phyloP scores from a whole-genome alignment of 1,284 basidiomycete genomes.

The Ganoderma lucidum region DNA sequence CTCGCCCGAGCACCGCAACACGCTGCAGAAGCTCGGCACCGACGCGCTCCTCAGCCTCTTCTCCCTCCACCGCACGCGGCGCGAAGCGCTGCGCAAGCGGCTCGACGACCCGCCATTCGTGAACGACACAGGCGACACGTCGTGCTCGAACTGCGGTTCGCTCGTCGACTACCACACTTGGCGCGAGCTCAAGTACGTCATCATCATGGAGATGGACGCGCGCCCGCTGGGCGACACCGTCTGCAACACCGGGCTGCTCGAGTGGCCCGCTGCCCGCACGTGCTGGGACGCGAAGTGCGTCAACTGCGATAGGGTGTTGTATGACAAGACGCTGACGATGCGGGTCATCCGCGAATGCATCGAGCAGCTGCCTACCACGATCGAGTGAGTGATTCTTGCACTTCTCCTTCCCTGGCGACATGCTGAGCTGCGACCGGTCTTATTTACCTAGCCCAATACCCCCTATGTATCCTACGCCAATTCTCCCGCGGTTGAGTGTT shows the following conservation, averaged over 20 bases:
- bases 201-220: constrained; percentile 62
- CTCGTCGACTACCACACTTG: constrained; percentile 65
- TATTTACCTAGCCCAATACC: neutral
- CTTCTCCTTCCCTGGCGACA: neutral
- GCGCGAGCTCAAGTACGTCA: constrained; percentile 65
- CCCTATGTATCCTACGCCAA: constrained; percentile 2
- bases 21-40: constrained; percentile 56
- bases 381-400: constrained; percentile 38
- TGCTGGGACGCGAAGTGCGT: constrained; percentile 67
- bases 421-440: constrained; percentile 24
- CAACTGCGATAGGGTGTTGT: constrained; percentile 59
- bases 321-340: constrained; percentile 62
- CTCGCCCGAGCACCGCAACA: constrained; percentile 50
- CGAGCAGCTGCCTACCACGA: constrained; percentile 53
- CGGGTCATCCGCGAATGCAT: constrained; percentile 62
- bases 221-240: constrained; percentile 67
- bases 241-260: constrained; percentile 52
- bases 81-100: constrained; percentile 54
- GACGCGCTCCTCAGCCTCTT: constrained; percentile 59
- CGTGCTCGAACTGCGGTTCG: constrained; percentile 55
- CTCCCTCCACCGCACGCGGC: constrained; percentile 58
- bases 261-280: constrained; percentile 62
- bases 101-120: constrained; percentile 68
- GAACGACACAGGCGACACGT: constrained; percentile 49
- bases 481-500: neutral